Base-by-base conservation (phyloP, 2,329 filamentous ascomycete genomes). In the Myriosclerotinia curreyana region DNA sequence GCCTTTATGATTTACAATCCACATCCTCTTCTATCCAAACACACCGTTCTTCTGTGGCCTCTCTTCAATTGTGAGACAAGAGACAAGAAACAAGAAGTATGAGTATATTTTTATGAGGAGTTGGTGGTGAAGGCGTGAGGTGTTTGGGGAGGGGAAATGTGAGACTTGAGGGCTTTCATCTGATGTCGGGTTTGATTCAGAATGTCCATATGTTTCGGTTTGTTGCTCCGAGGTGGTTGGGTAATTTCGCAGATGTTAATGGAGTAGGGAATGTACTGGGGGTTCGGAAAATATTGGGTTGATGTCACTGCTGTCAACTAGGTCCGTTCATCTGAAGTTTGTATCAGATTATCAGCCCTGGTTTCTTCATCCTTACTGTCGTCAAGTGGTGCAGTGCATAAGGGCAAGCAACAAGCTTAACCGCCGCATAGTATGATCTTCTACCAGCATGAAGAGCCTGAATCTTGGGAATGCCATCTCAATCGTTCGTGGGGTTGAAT, bases 341-440 rank as follows among this genome's bases (percentile, higher is more conserved):
- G 61, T 50, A 17, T 58, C 52, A 63, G 15, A 15, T 44, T 50
- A 17, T 58, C 52, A 63, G 15, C n/a, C 52, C 52, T 20, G 7
- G 60, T 17, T 38, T 49, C 25, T 58, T 48, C 38, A 25, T 50
- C 38, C 31, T 6, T 31, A 5, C 38, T 56, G 25, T 28, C 20
- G 20, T 44, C 17, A 44, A 44, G 25, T 4, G 11, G 28, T 34
- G 6, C 8, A 11, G 14, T 15, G 12, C 12, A 5, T n/a, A 20
- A 20, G 11, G 1, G 5, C 12, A 34, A 15, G 25, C 20, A 44
- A 17, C 20, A 56, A 40, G 20, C 28, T 49, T 58, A 63, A 38
- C 17, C 60, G 52, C 60, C 14, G 17, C 12, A 42, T 58, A 58
- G 60, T 56, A 63, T 63, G 60, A 63, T 62, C 28, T 62, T 9